Evolutionary conservation across 2,329 filamentous ascomycete species (phyloP).

Genomic region (Fusarium sacchari): DNA sequence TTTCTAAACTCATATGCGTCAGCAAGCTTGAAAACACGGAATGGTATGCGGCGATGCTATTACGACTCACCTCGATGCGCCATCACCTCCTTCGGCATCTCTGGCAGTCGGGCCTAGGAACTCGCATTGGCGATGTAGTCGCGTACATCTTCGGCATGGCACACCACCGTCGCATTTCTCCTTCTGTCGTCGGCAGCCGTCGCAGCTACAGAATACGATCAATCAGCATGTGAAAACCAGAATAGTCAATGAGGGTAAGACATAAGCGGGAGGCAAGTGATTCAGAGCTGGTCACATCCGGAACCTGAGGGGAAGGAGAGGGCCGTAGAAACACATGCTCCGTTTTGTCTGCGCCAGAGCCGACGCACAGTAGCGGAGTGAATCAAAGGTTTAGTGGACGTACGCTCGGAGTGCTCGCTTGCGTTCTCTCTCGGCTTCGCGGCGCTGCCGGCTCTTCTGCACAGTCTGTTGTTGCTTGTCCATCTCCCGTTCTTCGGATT

Average conservation of each 20-base stretch:
- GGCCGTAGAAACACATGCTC: background rate
- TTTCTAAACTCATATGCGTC: slow-evolving; percentile 30
- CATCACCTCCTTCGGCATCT: slow-evolving; percentile 44
- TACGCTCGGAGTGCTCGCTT: slow-evolving; percentile 45
- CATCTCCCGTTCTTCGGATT: slow-evolving; percentile 42
- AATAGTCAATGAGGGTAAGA: background rate
- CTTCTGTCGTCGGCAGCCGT: slow-evolving; percentile 64
- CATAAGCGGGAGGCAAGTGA: background rate
- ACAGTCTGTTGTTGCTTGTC: slow-evolving; percentile 44
- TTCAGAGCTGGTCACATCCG: slow-evolving; percentile 1
- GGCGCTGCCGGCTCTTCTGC: slow-evolving; percentile 45
- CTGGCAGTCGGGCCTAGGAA: slow-evolving; percentile 52
- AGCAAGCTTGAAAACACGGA: slow-evolving; percentile 3
- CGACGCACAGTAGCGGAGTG: background rate
- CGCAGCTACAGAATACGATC: slow-evolving; percentile 54
- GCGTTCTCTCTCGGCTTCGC: slow-evolving; percentile 45
- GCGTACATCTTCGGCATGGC: slow-evolving; percentile 62
- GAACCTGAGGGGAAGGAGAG: slow-evolving; percentile 1
- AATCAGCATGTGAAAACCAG: slow-evolving; percentile 10
- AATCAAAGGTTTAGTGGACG: slow-evolving; percentile 10
- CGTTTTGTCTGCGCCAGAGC: background rate
- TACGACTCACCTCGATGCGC: slow-evolving; percentile 29
- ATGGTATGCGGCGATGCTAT: background rate
- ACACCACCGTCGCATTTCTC: slow-evolving; percentile 67
- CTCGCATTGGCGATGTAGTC: slow-evolving; percentile 61